Base-by-base conservation (phyloP, 129 eudicot genomes). In the Lactuca saligna region DNA sequence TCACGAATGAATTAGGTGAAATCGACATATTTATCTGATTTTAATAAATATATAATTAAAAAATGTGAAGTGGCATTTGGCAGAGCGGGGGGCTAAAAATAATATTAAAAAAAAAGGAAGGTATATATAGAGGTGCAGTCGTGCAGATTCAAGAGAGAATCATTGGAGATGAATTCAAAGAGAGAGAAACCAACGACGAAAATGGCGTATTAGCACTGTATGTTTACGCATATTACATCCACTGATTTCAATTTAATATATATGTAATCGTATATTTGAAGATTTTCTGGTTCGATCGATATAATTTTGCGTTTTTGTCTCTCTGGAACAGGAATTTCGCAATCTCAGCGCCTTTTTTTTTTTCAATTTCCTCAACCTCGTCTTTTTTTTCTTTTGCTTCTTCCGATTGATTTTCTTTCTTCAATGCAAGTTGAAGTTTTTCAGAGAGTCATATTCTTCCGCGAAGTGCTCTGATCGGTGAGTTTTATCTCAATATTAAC, bases 201-300 rank as follows among this genome's bases (percentile, higher is more conserved):
- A 66, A 75, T 75, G 54, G 69, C 63, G 80, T 61, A 75, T 75
- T 59, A 49, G 8, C 67, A 17, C 59, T 54, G 61, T 75, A 31
- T 31, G 14, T 32, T n/a, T 71, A 6, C 66, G 20, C 44, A 32
- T 35, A 72, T 63, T 15, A n/a, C 78, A 73, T 68, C 69, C 74
- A 14, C 57, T 57, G 11, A 66, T 57, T 66, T 66, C 74, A 46
- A 20, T 38, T 49, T 3, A 8, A 12, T 67, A 46, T 12, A 46
- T 4, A 12, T 44, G 4, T 39, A 44, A 46, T 46, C 51, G 1
- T 46, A 46, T 46, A 46, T 46, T 60, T 39, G 7, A 58, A 68
- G 33, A 49, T 57, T 67, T 46, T 66, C 64, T 73, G 16, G 46
- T 38, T 53, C 70, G 46, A 74, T 44, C 35, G 53, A 56, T 74